Evolutionary conservation across 495 filamentous ascomycete species (phyloP).

Genomic region (Aspergillus cristatus): DNA sequence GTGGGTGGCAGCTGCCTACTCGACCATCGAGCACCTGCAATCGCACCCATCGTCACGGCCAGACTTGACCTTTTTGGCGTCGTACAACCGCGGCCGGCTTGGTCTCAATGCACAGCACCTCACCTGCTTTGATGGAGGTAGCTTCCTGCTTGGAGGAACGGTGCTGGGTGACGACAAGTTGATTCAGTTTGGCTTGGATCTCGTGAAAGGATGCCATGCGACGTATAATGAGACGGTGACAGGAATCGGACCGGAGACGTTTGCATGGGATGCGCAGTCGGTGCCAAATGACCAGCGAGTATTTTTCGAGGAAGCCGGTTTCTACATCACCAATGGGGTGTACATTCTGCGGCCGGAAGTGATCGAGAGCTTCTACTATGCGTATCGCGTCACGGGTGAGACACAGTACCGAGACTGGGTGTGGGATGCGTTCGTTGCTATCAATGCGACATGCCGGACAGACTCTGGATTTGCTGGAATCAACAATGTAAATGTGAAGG

Average conservation of each 20-base stretch:
- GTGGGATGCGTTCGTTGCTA: constrained; percentile 68
- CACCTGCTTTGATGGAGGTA: constrained; percentile 80
- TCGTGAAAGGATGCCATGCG: constrained; percentile 64
- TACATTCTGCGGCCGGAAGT: constrained; percentile 81
- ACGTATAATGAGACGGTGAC: constrained; percentile 64
- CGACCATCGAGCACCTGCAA: constrained; percentile 59
- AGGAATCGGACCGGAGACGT: constrained; percentile 71
- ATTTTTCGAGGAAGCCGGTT: constrained; percentile 60
- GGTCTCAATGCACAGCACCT: constrained; percentile 53
- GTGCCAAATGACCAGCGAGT: constrained; percentile 38
- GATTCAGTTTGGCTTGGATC: constrained; percentile 62
- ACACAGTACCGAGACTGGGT: constrained; percentile 72
- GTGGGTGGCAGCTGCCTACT: constrained; percentile 73
- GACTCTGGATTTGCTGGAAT: constrained; percentile 60
- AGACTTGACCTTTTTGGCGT: constrained; percentile 67
- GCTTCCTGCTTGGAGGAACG: constrained; percentile 77
- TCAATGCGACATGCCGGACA: constrained; percentile 55
- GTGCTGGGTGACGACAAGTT: constrained; percentile 55
- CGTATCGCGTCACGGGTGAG: constrained; percentile 58
- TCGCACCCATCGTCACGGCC: constrained; percentile 62
- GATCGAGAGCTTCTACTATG: constrained; percentile 83
- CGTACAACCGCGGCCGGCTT: constrained; percentile 45
- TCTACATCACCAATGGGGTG: constrained; percentile 52
- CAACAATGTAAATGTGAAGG: constrained; percentile 51
- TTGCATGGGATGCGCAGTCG: constrained; percentile 53